Conservation (phyloP, 1,284 basidiomycete species). For the Inonotus hispidus region DNA sequence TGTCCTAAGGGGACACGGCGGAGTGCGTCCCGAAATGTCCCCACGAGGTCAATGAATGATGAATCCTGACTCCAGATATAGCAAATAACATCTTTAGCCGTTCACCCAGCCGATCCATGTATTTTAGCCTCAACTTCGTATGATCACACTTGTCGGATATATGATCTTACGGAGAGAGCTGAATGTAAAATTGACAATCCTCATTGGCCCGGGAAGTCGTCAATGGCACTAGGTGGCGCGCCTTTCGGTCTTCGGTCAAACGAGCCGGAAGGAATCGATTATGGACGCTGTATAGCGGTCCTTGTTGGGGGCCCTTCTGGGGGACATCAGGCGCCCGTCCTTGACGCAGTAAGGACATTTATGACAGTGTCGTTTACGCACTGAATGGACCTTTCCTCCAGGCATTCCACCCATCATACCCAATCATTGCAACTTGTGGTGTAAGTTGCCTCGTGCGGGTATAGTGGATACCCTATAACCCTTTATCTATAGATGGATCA, state of each 20-base stretch:
- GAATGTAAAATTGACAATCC: constrained; percentile 4
- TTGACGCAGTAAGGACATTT: constrained; percentile 48
- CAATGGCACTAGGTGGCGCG: constrained; percentile 44
- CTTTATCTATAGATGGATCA: constrained; percentile 51
- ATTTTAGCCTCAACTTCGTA: constrained; percentile 14
- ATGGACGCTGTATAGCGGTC: constrained; percentile 57
- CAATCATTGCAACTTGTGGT: constrained; percentile 68
- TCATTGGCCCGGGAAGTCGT: constrained; percentile 9
- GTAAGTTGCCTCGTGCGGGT: constrained; percentile 35
- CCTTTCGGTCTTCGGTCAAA: constrained; percentile 59
- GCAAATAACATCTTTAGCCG: constrained; percentile 16
- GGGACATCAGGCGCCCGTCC: constrained; percentile 62
- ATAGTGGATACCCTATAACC: constrained; percentile 5
- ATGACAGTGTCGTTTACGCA: not conserved
- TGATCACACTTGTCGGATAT: constrained; percentile 18
- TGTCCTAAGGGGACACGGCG: constrained; percentile 16
- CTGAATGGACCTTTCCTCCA: not conserved
- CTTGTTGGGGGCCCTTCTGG: constrained; percentile 64
- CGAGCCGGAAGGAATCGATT: constrained; percentile 52
- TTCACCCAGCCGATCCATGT: constrained; percentile 12
- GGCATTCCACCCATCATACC: constrained; percentile 60
- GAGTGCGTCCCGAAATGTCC: constrained; percentile 2
- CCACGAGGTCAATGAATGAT: not conserved
- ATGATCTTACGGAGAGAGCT: constrained; percentile 12
- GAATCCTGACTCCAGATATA: not conserved